Evolutionary conservation across 192 early-diverging fungal genomes (phyloP).

Genomic region (Spizellomyces sp.): DNA sequence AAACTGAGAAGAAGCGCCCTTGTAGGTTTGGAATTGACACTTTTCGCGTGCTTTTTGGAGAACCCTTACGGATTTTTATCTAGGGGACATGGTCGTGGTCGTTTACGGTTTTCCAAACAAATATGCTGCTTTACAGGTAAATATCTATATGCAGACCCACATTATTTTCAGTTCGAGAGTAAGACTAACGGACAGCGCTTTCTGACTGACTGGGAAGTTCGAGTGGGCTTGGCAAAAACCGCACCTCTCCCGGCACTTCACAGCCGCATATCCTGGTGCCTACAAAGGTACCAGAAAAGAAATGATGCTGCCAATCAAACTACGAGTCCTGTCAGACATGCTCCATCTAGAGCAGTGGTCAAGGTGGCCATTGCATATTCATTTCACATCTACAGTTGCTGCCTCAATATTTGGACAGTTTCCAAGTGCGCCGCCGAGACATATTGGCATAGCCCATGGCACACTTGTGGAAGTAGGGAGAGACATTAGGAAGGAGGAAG

Average conservation of each 20-base stretch:
- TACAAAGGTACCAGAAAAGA: constrained; percentile 29
- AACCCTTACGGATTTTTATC: not conserved
- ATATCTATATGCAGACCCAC: not conserved
- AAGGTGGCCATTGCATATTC: constrained; percentile 25
- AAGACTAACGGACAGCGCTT: not conserved
- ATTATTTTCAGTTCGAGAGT: not conserved
- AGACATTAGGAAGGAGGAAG: not conserved
- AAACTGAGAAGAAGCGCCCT: constrained; percentile 45
- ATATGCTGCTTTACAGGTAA: constrained; percentile 48
- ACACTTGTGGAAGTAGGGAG: constrained; percentile 15
- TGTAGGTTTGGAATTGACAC: constrained; percentile 22
- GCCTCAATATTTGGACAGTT: constrained; percentile 13
- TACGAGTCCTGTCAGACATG: constrained; percentile 42
- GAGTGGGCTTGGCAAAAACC: constrained; percentile 60
- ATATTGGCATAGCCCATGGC: constrained; percentile 15
- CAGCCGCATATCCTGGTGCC: constrained; percentile 13
- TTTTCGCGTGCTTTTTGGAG: no score
- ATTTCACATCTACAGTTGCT: constrained; percentile 10
- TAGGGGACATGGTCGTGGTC: constrained; percentile 49
- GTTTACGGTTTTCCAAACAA: constrained; percentile 53
- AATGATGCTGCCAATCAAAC: constrained; percentile 30
- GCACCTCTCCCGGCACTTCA: constrained; percentile 48
- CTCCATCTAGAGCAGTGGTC: constrained; percentile 35
- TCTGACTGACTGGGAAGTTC: constrained; percentile 29
- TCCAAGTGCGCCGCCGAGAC: constrained; percentile 15